phyloP scores from a whole-genome alignment of 176 grass and related monocot genomes.

The Rhipidocladum racemiflorum region DNA sequence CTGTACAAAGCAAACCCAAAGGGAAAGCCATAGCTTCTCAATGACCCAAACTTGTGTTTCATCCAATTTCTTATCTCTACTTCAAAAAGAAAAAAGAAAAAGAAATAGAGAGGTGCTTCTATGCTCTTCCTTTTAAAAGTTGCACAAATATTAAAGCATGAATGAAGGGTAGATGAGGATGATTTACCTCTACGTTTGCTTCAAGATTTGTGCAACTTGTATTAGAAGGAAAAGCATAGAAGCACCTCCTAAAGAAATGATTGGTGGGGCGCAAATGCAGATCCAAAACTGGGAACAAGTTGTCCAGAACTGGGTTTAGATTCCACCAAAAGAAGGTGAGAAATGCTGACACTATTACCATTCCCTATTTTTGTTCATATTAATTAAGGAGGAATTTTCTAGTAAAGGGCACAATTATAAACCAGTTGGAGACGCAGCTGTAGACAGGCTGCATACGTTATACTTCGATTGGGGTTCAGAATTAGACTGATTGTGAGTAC shows the following conservation, averaged over 20 bases:
- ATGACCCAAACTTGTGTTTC: background rate
- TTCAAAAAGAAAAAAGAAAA: no score
- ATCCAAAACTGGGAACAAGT: background rate
- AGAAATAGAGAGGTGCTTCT: no score
- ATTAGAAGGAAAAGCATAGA: no score
- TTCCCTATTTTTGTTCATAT: background rate
- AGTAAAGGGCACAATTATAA: background rate
- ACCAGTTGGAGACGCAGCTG: background rate
- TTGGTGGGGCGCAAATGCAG: slow-evolving; percentile 3
- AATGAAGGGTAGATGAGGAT: no score
- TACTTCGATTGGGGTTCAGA: slow-evolving; percentile 17
- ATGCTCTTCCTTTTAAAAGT: no score
- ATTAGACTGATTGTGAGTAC: background rate
- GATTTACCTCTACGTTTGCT: no score
- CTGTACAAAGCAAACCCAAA: background rate
- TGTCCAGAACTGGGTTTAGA: background rate
- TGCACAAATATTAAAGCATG: no score
- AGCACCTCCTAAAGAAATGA: background rate
- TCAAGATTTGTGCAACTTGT: no score
- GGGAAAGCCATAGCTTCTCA: background rate
- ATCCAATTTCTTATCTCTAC: background rate
- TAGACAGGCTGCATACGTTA: background rate
- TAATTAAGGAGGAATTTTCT: background rate
- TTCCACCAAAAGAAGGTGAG: slow-evolving; percentile 10
- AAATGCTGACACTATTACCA: background rate